These are phyloP conservation scores for Furcasterigmium sp. DNA, from an alignment of 2,329 filamentous ascomycete genomes.

Conservation along the genomic window DNA sequence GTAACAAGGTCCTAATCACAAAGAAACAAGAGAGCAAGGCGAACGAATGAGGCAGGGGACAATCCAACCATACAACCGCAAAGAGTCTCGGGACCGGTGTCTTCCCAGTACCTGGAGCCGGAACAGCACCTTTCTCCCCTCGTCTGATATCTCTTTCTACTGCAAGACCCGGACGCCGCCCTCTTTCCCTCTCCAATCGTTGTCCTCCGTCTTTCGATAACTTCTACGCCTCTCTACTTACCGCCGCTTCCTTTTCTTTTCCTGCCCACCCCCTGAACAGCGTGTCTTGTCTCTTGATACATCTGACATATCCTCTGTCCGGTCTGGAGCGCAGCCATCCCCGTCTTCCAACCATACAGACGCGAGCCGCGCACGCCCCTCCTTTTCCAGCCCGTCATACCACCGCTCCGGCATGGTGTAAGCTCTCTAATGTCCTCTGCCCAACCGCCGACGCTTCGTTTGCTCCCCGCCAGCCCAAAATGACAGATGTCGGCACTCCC, in stretches of 20 bases:
- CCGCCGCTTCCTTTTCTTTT: constrained; percentile 6
- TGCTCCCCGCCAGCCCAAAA: constrained; percentile 8
- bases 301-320: not conserved
- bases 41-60: constrained; percentile 5
- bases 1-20: constrained; percentile 1
- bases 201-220: not conserved
- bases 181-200: not conserved
- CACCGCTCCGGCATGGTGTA: constrained; percentile 12
- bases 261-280: constrained; percentile 6
- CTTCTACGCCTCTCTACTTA: not conserved
- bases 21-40: constrained; percentile 1
- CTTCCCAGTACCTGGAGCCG: too few species aligned
- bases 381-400: constrained; percentile 3
- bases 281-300: constrained; percentile 3
- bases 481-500: constrained; percentile 10
- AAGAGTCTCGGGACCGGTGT: not conserved
- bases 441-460: constrained; percentile 7
- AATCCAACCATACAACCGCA: constrained; percentile 5
- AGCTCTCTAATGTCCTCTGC: constrained; percentile 8
- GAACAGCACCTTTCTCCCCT: too few species aligned
- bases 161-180: not conserved
- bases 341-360: constrained; percentile 5
- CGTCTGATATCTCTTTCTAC: not conserved
- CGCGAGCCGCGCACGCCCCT: constrained; percentile 1
- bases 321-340: not conserved